Conservation (phyloP, 116 monocot genomes). For the Trichopus zeylanicus region DNA sequence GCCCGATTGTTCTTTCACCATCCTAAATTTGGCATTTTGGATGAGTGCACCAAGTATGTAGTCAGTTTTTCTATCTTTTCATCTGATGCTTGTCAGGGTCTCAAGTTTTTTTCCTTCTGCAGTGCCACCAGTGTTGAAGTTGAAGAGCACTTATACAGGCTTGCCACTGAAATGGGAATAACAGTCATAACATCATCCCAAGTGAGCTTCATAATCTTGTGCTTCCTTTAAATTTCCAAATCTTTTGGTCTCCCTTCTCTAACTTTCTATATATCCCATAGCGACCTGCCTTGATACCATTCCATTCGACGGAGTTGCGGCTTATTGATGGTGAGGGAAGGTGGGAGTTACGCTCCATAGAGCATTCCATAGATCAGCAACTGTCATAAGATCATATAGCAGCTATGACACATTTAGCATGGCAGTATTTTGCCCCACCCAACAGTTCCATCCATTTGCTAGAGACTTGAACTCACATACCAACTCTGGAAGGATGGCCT, state of each 20-base stretch:
- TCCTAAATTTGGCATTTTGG: constrained; percentile 94
- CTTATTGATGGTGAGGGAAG: constrained; percentile 89
- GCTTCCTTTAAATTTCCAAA: neutral
- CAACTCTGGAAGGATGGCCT: neutral
- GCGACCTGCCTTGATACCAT: constrained; percentile 89
- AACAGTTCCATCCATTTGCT: neutral
- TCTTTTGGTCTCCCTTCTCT: neutral
- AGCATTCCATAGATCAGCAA: constrained; percentile 44
- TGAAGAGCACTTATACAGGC: constrained; percentile 93
- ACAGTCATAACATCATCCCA: constrained; percentile 96
- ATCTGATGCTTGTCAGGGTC: neutral
- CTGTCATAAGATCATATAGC: neutral
- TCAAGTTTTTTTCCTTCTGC: constrained; percentile 12
- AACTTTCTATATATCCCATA: constrained; percentile 5
- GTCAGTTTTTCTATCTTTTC: neutral
- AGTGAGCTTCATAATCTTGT: constrained; percentile 23
- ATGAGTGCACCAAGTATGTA: constrained; percentile 94
- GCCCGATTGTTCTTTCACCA: constrained; percentile 93
- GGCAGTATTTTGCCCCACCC: neutral
- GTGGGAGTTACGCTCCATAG: constrained; percentile 78
- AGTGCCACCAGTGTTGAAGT: constrained; percentile 98
- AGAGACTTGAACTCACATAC: neutral
- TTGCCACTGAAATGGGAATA: constrained; percentile 77
- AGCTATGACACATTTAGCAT: neutral
- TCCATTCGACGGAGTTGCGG: constrained; percentile 73